Conservation (phyloP, 345 rosid genomes). For the Eucalyptus shirleyi region DNA sequence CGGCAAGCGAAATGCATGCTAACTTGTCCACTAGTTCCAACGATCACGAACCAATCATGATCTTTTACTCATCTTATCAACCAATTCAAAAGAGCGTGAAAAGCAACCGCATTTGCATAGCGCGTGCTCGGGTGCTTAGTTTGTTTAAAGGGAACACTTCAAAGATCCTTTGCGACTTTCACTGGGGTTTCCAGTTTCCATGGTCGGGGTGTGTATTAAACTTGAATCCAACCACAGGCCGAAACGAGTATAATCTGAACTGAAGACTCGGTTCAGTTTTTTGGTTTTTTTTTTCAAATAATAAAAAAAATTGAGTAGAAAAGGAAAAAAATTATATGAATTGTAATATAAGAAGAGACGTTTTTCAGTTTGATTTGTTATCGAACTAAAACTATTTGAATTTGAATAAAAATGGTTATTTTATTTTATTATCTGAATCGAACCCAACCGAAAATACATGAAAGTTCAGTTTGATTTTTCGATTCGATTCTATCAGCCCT, state of each 20-base stretch:
- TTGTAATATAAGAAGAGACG: fast-evolving
- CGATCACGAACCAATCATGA: background rate
- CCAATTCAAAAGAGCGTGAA: background rate
- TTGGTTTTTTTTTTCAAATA: fast-evolving
- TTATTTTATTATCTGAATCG: fast-evolving
- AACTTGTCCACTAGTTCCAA: background rate
- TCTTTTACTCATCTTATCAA: background rate
- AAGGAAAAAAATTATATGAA: too few relatives aligned
- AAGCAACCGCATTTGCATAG: background rate
- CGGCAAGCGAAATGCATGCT: background rate
- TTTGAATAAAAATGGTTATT: fast-evolving
- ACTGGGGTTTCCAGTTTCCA: too few relatives aligned
- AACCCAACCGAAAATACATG: fast-evolving
- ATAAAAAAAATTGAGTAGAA: fast-evolving
- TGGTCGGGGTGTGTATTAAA: too few relatives aligned
- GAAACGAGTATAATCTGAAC: too few relatives aligned
- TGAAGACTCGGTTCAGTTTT: fast-evolving
- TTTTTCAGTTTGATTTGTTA: fast-evolving
- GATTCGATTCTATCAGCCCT: fast-evolving
- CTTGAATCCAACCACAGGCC: fast-evolving
- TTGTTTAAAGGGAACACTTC: background rate
- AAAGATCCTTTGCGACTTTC: background rate
- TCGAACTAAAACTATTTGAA: fast-evolving
- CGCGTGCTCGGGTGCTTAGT: background rate
- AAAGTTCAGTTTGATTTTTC: fast-evolving